Percentiles rank a stretch among this genome's conserved stretches.
Evolutionary conservation across 140 eudicot genomes (phyloP).

Genomic region (Cichorium intybus): DNA sequence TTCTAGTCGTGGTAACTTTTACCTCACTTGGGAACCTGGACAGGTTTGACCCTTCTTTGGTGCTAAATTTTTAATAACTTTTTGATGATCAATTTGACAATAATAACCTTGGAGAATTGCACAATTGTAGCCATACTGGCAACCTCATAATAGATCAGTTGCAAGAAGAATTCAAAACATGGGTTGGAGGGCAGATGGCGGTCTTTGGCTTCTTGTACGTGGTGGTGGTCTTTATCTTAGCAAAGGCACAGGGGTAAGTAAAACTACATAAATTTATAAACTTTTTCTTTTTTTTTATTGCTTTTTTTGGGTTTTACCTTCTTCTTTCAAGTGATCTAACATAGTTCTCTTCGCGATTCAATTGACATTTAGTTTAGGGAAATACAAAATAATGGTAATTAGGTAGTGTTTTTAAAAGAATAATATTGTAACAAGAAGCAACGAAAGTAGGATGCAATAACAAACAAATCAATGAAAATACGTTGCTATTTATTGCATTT

Average conservation of each 20-base stretch:
- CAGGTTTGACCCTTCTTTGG: constrained; percentile 53
- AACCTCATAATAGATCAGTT: constrained; percentile 91
- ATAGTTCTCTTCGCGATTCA: too few species aligned
- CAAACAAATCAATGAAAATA: neutral
- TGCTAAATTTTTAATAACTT: neutral
- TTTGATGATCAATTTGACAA: neutral
- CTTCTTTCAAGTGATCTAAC: too few species aligned
- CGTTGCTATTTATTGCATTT: neutral
- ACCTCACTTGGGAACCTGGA: constrained; percentile 96
- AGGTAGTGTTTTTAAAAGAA: too few species aligned
- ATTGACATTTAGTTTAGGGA: neutral
- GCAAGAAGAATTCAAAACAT: constrained; percentile 97
- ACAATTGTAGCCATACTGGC: constrained; percentile 84
- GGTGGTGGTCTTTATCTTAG: constrained; percentile 99
- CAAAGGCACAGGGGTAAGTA: constrained; percentile 93
- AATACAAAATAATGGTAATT: neutral
- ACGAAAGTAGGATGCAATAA: neutral
- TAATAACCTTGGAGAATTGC: neutral
- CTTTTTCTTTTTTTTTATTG: constrained; percentile 10
- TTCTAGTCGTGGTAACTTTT: constrained; percentile 98
- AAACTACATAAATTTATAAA: neutral
- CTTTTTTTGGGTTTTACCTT: too few species aligned
- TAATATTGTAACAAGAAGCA: neutral
- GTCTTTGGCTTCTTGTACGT: constrained; percentile 98
- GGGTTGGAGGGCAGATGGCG: constrained; percentile 99